Evolutionary conservation across 495 filamentous ascomycete species (phyloP), one percentile per base, ranked within the genome.

Genomic region (Beverwykella pulmonaria): DNA sequence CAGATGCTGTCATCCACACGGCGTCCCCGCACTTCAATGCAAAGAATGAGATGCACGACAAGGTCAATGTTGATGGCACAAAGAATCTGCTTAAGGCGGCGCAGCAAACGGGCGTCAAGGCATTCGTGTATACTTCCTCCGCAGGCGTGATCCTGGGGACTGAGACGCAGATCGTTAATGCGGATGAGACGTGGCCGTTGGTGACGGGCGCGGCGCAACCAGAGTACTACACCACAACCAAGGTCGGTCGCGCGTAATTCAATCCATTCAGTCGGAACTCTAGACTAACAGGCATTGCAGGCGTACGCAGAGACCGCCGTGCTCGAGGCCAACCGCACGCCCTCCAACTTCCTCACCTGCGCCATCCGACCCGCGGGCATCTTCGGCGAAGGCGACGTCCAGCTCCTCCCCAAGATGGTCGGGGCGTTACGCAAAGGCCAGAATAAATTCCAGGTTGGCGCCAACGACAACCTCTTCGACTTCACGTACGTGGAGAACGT

Each of bases 31-130:
- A 55, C 34, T 61, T 73, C 62, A 61, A 34, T 25, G 61, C 59
- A 22, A 68, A 44, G 44, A 63, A 74, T n/a, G 88, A 87, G 65
- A 67, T 92, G 0, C 88, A 87, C 78, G 82, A 85, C 59, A 92
- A 90, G 79, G 94, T 99, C 66, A 99, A 98, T 76, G 91, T 99
- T 0, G 89, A 90, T 22, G 94, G 94, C 19, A 97, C 93, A 0
- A 86, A 84, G 67, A 88, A 81, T 20, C 79, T 98, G 20, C 77
- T 99, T 49, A 85, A 92, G 58, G 90, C 88, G 15, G 88, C 89
- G 56, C 85, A 86, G 66, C 83, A 89, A 71, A 82, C 83, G 30
- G 87, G 85, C 48, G 93, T 96, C 71, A 96, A 91, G 79, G 95
- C 88, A 0, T 90, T 99, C 71, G 91, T 99, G 29, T 96, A 95